Evolutionary conservation across 2,329 filamentous ascomycete genomes (phyloP), one percentile per base, ranked within the genome.

Genomic region (Penicillium sp.): DNA sequence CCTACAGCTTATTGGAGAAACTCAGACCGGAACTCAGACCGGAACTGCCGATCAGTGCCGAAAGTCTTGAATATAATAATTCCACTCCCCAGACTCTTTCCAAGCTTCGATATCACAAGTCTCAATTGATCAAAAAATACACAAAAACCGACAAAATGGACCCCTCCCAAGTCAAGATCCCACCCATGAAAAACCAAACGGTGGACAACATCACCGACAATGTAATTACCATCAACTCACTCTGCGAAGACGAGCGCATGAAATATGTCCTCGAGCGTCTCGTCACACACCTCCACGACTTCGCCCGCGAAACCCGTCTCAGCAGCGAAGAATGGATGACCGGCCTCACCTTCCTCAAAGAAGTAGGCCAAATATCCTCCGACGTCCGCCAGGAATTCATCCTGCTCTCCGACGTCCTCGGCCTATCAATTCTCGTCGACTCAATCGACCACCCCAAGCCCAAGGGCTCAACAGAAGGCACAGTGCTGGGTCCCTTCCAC

Each of bases 371-470:
- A 71, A 92, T 87, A 55, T 88, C 85, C 68, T 86, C 78, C 53
- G 86, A 90, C 66, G 87, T 90, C 45, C 82, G 89, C 61, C 87
- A 90, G 81, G 88, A 92, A 79, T 92, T 89, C 77, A 92, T 93
- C 72, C 84, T 93, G 38, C 85, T 93, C 58, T 90, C 87, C 61
- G 90, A 94, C 73, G 81, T 90, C 40, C 81, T 93, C 21, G 90
- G 89, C 38, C 83, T 94, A 34, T 92, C 88, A 21, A 82, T 92
- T 55, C 83, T 94, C 4, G 86, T 94, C 61, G 89, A 94, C 75
- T 84, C 81, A 63, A 92, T 94, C 77, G 88, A 92, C 77, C 89
- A 93, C 75, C 90, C 90, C 24, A 93, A 91, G 70, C 89, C 88
- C 0, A 68, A 83, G 0, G 72, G 77, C 41, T 81, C 81, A 27